phyloP scores from a whole-genome alignment of 768 basidiomycete species.

The Russula compacta region DNA sequence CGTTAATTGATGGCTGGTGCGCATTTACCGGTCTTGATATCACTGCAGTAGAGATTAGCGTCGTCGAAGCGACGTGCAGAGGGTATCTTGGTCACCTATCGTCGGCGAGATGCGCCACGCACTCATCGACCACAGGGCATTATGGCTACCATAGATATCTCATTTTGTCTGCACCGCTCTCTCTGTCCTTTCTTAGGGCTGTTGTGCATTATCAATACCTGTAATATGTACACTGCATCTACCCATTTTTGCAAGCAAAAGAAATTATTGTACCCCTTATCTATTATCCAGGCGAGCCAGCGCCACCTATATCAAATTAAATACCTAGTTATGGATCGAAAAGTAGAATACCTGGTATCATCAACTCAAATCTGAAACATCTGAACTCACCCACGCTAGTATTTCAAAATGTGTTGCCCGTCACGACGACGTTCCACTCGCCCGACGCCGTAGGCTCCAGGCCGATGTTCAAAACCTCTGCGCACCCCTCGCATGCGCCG shows the following conservation, averaged over 20 bases:
- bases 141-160: conserved; percentile 18
- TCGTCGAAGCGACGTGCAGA: conserved; percentile 98
- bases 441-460: conserved; percentile 17
- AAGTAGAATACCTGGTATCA: neutral
- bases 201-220: conserved; percentile 13
- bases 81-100: conserved; percentile 33
- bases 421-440: conserved; percentile 17
- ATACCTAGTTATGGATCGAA: neutral
- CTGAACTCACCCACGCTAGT: neutral
- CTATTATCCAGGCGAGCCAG: neutral
- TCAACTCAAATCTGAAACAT: neutral
- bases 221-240: conserved; percentile 12
- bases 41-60: conserved; percentile 97
- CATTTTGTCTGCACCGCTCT: neutral
- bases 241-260: conserved; percentile 4
- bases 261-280: neutral
- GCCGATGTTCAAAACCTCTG: conserved; percentile 10
- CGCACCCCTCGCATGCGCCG: conserved; percentile 4
- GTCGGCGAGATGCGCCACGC: conserved; percentile 54
- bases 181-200: neutral
- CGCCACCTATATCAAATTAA: neutral
- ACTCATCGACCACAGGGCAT: conserved; percentile 79
- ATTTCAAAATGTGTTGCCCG: conserved; percentile 1
- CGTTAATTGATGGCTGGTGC: conserved; percentile 99
- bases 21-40: conserved; percentile 99